phyloP scores from a whole-genome alignment of 352 stramenopile genomes.

The Phytopythium cucurbitacearum region DNA sequence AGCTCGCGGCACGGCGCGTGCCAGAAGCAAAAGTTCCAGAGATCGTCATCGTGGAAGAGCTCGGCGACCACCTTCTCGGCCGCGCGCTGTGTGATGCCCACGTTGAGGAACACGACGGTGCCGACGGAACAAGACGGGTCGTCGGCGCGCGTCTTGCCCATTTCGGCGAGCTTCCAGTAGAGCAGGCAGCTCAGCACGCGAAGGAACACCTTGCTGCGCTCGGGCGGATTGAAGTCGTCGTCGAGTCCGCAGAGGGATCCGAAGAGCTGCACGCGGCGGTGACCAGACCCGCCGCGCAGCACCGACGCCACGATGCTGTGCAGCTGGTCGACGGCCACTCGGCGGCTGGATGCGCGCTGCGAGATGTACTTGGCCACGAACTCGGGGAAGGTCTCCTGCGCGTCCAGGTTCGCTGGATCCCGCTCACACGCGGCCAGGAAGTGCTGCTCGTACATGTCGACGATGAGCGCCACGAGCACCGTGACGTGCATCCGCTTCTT shows the following conservation, averaged over 20 bases:
- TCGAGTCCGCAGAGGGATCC: constrained; percentile 53
- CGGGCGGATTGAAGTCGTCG: constrained; percentile 56
- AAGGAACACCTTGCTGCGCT: constrained; percentile 66
- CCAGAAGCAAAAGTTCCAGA: constrained; percentile 82
- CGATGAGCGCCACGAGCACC: constrained; percentile 59
- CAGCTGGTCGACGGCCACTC: constrained; percentile 53
- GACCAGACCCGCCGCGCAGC: constrained; percentile 35
- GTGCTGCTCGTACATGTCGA: constrained; percentile 73
- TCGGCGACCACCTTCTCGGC: constrained; percentile 52
- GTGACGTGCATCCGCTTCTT: constrained; percentile 75
- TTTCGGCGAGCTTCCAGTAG: constrained; percentile 37
- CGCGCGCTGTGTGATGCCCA: constrained; percentile 51
- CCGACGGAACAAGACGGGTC: constrained; percentile 13
- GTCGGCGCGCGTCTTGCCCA: constrained; percentile 20
- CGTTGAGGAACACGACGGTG: constrained; percentile 69
- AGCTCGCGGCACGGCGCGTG: constrained; percentile 55
- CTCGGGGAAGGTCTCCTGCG: constrained; percentile 64
- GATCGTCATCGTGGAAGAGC: constrained; percentile 71
- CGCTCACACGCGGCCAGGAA: constrained; percentile 33
- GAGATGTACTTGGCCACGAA: constrained; percentile 60
- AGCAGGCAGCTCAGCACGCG: constrained; percentile 61
- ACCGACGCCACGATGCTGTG: constrained; percentile 46
- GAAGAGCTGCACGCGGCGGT: constrained; percentile 56
- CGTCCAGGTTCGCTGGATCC: neutral
- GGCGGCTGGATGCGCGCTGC: constrained; percentile 38